phyloP scores from a whole-genome alignment of 73 alveolate species.

The Uronychia setigera region DNA sequence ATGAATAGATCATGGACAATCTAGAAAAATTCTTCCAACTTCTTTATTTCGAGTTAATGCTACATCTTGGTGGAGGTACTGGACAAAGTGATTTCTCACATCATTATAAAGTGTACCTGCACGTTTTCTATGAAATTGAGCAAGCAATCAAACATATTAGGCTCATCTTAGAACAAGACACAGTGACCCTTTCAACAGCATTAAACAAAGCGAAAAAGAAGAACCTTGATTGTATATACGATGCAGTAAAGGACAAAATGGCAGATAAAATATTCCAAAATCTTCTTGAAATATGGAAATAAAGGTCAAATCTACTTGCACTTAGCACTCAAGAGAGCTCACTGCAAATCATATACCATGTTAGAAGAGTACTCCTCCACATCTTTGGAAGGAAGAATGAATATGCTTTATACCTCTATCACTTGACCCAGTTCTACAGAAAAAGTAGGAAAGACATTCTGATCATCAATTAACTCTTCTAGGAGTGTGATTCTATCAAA shows the following conservation, averaged over 20 bases:
- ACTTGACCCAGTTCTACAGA: conserved; percentile 24
- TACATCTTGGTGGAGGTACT: conserved; percentile 36
- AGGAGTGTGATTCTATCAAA: conserved; percentile 28
- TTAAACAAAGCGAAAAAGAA: not conserved
- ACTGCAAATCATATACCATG: conserved; percentile 23
- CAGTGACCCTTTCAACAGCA: not conserved
- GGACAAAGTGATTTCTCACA: conserved; percentile 41
- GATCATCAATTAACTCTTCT: conserved; percentile 12
- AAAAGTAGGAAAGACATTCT: conserved; percentile 40
- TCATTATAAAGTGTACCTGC: conserved; percentile 37
- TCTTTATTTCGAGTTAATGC: conserved; percentile 35
- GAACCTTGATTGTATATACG: not conserved
- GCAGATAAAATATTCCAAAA: not conserved
- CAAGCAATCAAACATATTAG: not conserved
- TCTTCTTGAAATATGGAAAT: not conserved
- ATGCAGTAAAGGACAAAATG: not conserved
- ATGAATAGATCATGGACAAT: conserved; percentile 10
- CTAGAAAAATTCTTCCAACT: conserved; percentile 25
- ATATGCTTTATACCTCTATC: conserved; percentile 44
- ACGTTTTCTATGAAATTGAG: conserved; percentile 52
- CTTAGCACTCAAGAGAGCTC: not conserved
- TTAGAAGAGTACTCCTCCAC: conserved; percentile 34
- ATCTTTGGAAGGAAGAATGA: conserved; percentile 39
- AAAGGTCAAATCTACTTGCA: not conserved
- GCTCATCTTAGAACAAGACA: conserved; percentile 4